Evolutionary conservation across 1,284 basidiomycete species (phyloP), one percentile per base, ranked within the genome.

Genomic region (Microstroma glucosiphilum): DNA sequence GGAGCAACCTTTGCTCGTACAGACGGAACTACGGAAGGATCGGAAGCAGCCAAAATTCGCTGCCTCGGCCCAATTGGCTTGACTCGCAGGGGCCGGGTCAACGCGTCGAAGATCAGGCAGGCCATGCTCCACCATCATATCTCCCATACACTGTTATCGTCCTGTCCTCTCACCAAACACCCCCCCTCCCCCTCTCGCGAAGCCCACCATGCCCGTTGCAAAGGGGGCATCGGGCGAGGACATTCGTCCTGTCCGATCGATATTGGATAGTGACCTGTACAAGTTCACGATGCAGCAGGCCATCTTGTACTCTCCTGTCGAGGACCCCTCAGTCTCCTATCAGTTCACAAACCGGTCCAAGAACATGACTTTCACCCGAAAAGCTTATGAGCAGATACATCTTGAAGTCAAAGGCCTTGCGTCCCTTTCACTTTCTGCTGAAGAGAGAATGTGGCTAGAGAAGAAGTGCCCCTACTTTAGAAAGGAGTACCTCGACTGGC

Each of bases 201-300:
- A 3, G 30, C 30, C 30, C 30, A 37, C 30, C 30, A 37, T 37
- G 30, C 30, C 30, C 4, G 30, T 9, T 37, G 4, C 43, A 48
- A 17, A 48, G 12, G 43, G 43, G 6, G 43, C 43, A 48, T 17
- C 43, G 13, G 51, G 51, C 13, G 21, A 54, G 21, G 25, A 54
- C 51, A 54, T 58, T n/a, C 21, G 58, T 25, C 61, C 61, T 17
- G 61, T 62, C 21, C 59, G 68, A 17, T 92, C 90, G 37, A 83
- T 97, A 60, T 85, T 98, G 60, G 94, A 97, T 80, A 96, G 92
- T 0, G 94, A 98, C 79, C 82, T 96, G 48, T 97, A 98, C 87
- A 98, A 96, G 85, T 91, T 87, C 83, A 92, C 93, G 0, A 98
- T 97, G 94, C 94, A 97, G 81, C 90, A 96, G 80, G 92, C 92